Evolutionary conservation across 352 stramenopile species (phyloP).

Genomic region (Hyaloperonospora arabidopsidis): DNA sequence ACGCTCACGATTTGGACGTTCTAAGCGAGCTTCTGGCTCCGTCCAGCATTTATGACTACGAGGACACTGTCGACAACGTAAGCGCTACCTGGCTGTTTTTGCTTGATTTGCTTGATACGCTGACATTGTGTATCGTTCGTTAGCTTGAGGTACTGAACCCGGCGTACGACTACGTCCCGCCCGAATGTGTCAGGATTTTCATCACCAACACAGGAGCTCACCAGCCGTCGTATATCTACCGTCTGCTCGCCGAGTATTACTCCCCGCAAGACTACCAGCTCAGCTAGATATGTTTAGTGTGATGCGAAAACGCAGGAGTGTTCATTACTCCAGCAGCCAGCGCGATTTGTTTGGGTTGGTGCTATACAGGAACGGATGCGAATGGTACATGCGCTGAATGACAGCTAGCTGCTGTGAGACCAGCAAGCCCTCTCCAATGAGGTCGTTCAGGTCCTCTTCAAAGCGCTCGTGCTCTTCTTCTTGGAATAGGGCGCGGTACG

Average conservation of each 20-base stretch:
- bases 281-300: constrained; percentile 35
- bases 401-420: constrained; percentile 78
- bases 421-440: constrained; percentile 65
- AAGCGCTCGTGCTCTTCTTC: constrained; percentile 78
- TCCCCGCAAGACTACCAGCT: constrained; percentile 93
- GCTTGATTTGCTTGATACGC: constrained; percentile 3
- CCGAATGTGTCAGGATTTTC: constrained; percentile 95
- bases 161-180: constrained; percentile 96
- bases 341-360: constrained; percentile 36
- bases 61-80: constrained; percentile 85
- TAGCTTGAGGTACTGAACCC: constrained; percentile 94
- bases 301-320: constrained; percentile 16
- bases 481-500: constrained; percentile 57
- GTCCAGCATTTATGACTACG: constrained; percentile 85
- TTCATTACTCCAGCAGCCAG: constrained; percentile 46
- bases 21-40: constrained; percentile 88
- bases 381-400: constrained; percentile 85
- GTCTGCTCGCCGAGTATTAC: constrained; percentile 97
- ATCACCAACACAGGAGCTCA: constrained; percentile 98
- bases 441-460: constrained; percentile 73
- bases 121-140: constrained; percentile 11
- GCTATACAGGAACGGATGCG: constrained; percentile 68
- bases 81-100: constrained; percentile 5
- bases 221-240: constrained; percentile 98
- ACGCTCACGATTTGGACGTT: constrained; percentile 96